These are phyloP conservation scores for Leccinum rimulosum DNA, from an alignment of 768 basidiomycete species.

Conservation along the genomic window DNA sequence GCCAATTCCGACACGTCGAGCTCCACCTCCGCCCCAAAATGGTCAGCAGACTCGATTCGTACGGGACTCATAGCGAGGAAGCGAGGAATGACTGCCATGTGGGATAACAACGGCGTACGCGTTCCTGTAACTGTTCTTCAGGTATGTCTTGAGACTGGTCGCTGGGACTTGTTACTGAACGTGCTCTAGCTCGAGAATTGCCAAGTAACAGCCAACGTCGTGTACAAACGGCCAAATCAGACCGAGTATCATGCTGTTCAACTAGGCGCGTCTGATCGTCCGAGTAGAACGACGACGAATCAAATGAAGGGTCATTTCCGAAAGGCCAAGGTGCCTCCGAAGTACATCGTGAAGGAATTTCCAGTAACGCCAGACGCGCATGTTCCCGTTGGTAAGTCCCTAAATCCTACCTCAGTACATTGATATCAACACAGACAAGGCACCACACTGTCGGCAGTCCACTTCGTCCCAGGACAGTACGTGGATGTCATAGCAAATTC, in stretches of 20 bases:
- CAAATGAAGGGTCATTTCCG: conserved; percentile 90
- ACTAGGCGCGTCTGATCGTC: conserved; percentile 79
- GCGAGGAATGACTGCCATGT: conserved; percentile 92
- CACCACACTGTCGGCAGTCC: conserved; percentile 83
- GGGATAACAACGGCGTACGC: conserved; percentile 85
- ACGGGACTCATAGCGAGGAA: conserved; percentile 94
- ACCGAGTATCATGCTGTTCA: conserved; percentile 90
- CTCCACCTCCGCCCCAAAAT: conserved; percentile 47
- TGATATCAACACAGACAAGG: conserved; percentile 43
- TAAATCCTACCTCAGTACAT: neutral
- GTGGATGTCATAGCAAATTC: conserved; percentile 90
- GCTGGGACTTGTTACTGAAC: conserved; percentile 12
- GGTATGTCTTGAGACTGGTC: conserved; percentile 44
- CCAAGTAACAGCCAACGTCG: conserved; percentile 82
- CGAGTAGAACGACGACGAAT: conserved; percentile 65
- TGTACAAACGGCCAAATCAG: conserved; percentile 58
- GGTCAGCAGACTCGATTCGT: conserved; percentile 82
- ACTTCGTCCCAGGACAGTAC: conserved; percentile 96
- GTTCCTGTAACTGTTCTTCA: conserved; percentile 94
- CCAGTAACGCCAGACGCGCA: conserved; percentile 86
- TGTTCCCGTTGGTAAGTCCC: conserved; percentile 74
- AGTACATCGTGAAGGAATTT: conserved; percentile 86
- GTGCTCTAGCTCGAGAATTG: conserved; percentile 72
- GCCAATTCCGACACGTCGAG: conserved; percentile 17
- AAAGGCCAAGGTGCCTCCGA: conserved; percentile 78